phyloP scores from a whole-genome alignment of 768 basidiomycete species.

The Rhodosporidiobolus sp. region DNA sequence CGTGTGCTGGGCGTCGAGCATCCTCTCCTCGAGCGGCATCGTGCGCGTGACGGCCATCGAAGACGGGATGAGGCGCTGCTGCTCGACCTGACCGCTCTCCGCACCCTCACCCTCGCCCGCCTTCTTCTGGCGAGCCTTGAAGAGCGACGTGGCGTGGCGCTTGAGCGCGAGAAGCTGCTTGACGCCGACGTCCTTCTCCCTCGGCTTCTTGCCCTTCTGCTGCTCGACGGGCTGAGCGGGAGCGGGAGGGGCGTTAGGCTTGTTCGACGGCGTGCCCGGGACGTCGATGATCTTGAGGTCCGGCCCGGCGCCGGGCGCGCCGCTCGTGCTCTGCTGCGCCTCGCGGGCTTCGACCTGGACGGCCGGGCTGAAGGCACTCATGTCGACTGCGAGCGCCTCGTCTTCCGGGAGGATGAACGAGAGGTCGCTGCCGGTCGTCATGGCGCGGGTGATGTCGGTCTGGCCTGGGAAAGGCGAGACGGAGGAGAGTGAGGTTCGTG shows the following conservation, averaged over 20 bases:
- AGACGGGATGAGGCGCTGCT: constrained; percentile 2
- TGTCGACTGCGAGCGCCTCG: background rate
- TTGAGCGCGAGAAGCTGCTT: background rate
- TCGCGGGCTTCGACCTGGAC: constrained; percentile 27
- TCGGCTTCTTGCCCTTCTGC: background rate
- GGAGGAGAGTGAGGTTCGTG: background rate
- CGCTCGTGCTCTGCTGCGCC: background rate
- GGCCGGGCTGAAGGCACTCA: constrained; percentile 5
- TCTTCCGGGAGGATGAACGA: constrained; percentile 18
- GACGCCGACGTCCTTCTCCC: constrained; percentile 3
- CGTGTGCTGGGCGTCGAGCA: constrained; percentile 8
- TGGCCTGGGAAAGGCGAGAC: background rate
- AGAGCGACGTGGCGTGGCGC: background rate
- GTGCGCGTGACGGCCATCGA: background rate
- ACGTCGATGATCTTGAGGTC: background rate
- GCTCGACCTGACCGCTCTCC: background rate
- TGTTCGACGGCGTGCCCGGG: background rate
- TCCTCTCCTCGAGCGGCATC: constrained; percentile 12
- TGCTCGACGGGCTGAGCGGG: background rate
- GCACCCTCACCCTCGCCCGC: background rate
- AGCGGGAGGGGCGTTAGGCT: background rate
- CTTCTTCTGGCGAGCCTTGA: background rate
- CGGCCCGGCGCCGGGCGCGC: background rate
- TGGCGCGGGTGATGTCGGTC: constrained; percentile 16
- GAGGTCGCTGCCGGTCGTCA: constrained; percentile 10